Percentiles rank a stretch among this genome's conserved stretches.
phyloP scores from a whole-genome alignment of 2,329 filamentous ascomycete genomes.

The Dothistroma septosporum region DNA sequence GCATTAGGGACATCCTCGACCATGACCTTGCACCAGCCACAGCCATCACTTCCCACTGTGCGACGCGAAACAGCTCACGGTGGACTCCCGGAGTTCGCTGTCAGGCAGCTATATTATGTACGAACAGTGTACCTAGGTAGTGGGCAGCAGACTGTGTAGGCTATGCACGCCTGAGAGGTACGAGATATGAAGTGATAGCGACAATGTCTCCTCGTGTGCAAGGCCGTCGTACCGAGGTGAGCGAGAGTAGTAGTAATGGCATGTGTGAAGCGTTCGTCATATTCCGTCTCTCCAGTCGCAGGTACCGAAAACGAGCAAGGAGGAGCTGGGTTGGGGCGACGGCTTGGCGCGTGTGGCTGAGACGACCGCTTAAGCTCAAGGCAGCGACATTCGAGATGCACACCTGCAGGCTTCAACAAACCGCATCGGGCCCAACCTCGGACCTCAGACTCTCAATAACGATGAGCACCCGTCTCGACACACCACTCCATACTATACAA shows the following conservation, averaged over 20 bases:
- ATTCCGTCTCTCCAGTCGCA: no score
- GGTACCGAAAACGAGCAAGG: not conserved
- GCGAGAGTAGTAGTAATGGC: not conserved
- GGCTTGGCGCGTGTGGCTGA: conserved; percentile 3
- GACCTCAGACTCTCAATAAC: not conserved
- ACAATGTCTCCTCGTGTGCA: not conserved
- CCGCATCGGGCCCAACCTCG: not conserved
- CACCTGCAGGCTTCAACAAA: conserved; percentile 12
- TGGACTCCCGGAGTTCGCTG: not conserved
- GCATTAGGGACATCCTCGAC: not conserved
- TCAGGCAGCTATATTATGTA: conserved; percentile 7
- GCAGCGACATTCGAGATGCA: conserved; percentile 12
- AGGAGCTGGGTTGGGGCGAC: no score
- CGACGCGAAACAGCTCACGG: not conserved
- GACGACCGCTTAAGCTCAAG: not conserved
- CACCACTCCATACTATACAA: not conserved
- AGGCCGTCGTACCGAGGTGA: not conserved
- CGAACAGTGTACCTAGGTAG: not conserved
- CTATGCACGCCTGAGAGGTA: not conserved
- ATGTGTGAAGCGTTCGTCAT: not conserved
- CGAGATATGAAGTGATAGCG: not conserved
- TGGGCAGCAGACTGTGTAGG: not conserved
- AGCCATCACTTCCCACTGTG: not conserved
- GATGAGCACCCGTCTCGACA: not conserved
- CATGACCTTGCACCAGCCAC: not conserved